These are phyloP conservation scores for Candida coquimbonensis DNA, from an alignment of 805 yeast species.

Conservation along the genomic window DNA sequence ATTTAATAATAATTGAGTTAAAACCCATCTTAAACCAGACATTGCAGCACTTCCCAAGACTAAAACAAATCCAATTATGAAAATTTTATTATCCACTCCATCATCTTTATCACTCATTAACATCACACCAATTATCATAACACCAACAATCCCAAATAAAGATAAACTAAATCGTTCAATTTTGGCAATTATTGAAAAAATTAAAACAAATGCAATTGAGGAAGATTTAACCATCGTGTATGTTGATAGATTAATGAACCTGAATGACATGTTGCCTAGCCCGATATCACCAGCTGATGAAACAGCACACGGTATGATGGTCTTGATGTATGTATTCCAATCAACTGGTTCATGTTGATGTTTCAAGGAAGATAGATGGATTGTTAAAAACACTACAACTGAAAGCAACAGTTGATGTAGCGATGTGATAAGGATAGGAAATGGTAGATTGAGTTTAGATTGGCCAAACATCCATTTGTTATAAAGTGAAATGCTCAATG, in stretches of 20 bases:
- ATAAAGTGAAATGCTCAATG: conserved; percentile 67
- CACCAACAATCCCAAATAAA: conserved; percentile 57
- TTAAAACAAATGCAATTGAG: conserved; percentile 76
- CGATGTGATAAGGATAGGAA: conserved; percentile 79
- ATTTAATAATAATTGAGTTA: conserved; percentile 70
- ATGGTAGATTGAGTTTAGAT: conserved; percentile 65
- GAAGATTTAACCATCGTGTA: conserved; percentile 94
- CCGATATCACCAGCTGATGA: conserved; percentile 95
- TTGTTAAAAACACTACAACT: conserved; percentile 29
- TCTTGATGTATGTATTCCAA: conserved; percentile 37
- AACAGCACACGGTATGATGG: conserved; percentile 74
- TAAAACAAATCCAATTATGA: conserved; percentile 55
- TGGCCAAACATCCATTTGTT: conserved; percentile 96
- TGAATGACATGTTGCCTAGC: conserved; percentile 76
- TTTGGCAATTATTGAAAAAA: conserved; percentile 79
- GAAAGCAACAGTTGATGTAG: conserved; percentile 78
- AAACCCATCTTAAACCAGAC: conserved; percentile 92
- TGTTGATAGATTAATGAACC: conserved; percentile 70
- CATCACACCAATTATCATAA: conserved; percentile 80
- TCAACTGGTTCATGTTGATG: conserved; percentile 11
- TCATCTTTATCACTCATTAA: conserved; percentile 67
- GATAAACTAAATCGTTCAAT: conserved; percentile 70
- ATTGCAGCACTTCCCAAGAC: conserved; percentile 75
- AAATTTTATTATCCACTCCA: conserved; percentile 13
- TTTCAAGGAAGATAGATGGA: conserved; percentile 8